Base-by-base conservation (phyloP, 106 monocot genomes). In the Triglochin maritima region DNA sequence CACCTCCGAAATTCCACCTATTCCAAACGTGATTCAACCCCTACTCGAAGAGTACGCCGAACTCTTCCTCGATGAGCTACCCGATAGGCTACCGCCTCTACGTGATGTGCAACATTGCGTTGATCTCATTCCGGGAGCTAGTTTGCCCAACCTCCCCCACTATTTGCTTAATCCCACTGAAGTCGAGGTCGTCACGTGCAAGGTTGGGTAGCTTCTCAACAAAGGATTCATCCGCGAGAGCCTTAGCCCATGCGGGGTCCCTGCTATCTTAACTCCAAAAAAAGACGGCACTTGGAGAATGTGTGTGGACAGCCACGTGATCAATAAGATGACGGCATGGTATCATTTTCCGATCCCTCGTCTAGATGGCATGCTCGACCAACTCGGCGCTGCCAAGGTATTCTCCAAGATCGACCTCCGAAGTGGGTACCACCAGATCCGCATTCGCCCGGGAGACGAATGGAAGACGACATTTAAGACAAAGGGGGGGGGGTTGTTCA, bases 281-380 rank as follows among this genome's bases (percentile, higher is more conserved):
- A 72, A 72, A 29, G 62, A 72, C 6, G 49, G 52, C 4, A 44
- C 50, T 13, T 72, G 71, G 50, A 0, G 62, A 4, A 72, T 72
- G 50, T 72, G 71, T 29, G 13, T 49, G 2, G 63, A 72, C 53
- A 62, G 61, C 43, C 17, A 7, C 0, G 61, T 62, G 6, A 72
- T 72, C 62, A 72, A 72, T 42, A 62, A 62, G 49, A 63, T 72
- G 12, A 72, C 50, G n/a, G n/a, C n/a, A n/a, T n/a, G n/a, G n/a
- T n/a, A n/a, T n/a, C n/a, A n/a, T n/a, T n/a, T n/a, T n/a, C n/a
- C n/a, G n/a, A n/a, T n/a, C n/a, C n/a, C n/a, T n/a, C n/a, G n/a
- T n/a, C n/a, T n/a, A n/a, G n/a, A n/a, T n/a, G n/a, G n/a, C n/a
- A n/a, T n/a, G n/a, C n/a, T n/a, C n/a, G n/a, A n/a, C n/a, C n/a